Evolutionary conservation across 345 rosid species (phyloP).

Genomic region (Ceriops tagal): DNA sequence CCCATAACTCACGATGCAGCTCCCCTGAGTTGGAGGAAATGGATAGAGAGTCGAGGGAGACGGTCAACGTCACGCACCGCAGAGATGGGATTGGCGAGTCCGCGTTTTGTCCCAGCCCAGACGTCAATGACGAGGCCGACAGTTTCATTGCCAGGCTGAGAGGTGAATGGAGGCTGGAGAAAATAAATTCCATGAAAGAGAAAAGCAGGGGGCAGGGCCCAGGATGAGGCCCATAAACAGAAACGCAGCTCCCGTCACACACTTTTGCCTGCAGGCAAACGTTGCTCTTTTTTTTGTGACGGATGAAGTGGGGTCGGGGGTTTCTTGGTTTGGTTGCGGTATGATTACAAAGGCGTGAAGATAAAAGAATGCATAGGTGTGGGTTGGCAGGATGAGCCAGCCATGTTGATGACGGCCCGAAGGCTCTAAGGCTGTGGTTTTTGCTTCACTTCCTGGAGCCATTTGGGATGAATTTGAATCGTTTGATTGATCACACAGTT

Average conservation of each 20-base stretch:
- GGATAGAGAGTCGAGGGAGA: slow-evolving; percentile 18
- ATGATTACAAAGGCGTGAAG: no score
- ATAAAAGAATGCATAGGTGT: no score
- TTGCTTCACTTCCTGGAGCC: background rate
- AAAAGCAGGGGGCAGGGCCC: slow-evolving; percentile 31
- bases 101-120: slow-evolving; percentile 73
- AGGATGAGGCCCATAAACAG: background rate
- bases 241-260: background rate
- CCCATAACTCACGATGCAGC: slow-evolving; percentile 55
- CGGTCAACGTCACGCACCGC: slow-evolving; percentile 28
- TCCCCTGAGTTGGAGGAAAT: slow-evolving; percentile 53
- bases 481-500: background rate
- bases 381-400: no score
- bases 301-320: no score
- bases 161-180: slow-evolving; percentile 76
- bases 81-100: slow-evolving; percentile 23
- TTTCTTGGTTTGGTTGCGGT: no score
- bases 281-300: no score
- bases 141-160: slow-evolving; percentile 75
- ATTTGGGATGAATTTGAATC: no score
- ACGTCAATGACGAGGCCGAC: slow-evolving; percentile 76
- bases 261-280: no score
- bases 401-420: no score
- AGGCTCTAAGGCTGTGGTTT: no score
- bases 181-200: slow-evolving; percentile 60